Percentiles rank a stretch among this genome's conserved stretches.
Conservation (phyloP, 176 grass and related monocot genomes). For the Oryza nivara region DNA sequence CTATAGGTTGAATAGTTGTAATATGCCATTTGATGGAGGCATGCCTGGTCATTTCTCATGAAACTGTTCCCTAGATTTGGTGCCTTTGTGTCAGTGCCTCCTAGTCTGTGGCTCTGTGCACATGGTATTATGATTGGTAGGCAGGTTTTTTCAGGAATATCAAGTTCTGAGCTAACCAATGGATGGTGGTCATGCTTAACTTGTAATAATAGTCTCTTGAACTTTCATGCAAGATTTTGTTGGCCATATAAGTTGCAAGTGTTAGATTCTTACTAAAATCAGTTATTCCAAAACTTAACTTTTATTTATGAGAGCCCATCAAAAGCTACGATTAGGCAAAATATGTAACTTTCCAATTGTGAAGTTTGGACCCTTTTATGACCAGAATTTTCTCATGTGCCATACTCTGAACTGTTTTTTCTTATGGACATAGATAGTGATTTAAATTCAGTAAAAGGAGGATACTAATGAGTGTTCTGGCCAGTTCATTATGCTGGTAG, state of each 20-base stretch:
- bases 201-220: constrained; percentile 12
- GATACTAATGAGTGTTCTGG: not conserved
- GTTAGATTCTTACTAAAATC: constrained; percentile 14
- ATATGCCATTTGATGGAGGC: not conserved
- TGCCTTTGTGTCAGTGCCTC: not conserved
- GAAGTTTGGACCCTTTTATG: not conserved
- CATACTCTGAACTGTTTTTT: not conserved
- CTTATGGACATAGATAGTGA: not conserved
- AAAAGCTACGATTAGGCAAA: not conserved
- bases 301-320: not conserved
- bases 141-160: not conserved
- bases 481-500: constrained; percentile 13
- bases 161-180: not conserved
- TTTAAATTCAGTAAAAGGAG: not conserved
- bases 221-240: not conserved
- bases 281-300: not conserved
- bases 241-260: not conserved
- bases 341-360: constrained; percentile 11
- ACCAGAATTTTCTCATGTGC: not conserved
- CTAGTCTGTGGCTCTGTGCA: not conserved
- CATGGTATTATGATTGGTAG: not conserved
- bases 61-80: not conserved
- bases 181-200: not conserved
- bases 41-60: not conserved
- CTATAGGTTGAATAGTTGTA: not conserved